A percentile compares a stretch with the other conserved stretches of the same genome.
These are phyloP conservation scores for Penicillium hesseltinei DNA, from an alignment of 2,329 filamentous ascomycete genomes.

Conservation along the genomic window DNA sequence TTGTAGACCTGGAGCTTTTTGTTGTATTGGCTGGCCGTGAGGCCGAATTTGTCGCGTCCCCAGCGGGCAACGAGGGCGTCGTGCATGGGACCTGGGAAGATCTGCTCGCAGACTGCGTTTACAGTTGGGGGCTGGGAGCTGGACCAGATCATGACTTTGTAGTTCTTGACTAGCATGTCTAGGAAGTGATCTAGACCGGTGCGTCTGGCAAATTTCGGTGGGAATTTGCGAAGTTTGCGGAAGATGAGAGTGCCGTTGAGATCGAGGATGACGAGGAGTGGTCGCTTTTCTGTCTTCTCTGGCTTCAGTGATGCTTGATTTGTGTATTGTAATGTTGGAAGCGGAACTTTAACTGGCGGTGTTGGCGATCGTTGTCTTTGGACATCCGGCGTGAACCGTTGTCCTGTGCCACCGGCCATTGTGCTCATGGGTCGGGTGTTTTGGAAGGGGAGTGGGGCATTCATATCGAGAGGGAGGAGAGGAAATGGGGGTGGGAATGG, in stretches of 20 bases:
- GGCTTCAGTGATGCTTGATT: constrained; percentile 50
- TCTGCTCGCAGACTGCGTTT: constrained; percentile 51
- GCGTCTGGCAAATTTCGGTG: constrained; percentile 61
- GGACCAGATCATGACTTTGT: constrained; percentile 86
- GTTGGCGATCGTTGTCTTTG: constrained; percentile 13
- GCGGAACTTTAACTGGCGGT: constrained; percentile 43
- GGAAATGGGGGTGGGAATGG: constrained; percentile 4
- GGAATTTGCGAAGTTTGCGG: constrained; percentile 57
- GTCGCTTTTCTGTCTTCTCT: constrained; percentile 48
- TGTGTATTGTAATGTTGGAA: constrained; percentile 63
- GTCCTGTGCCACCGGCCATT: constrained; percentile 1
- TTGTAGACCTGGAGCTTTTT: constrained; percentile 85
- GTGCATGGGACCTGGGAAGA: constrained; percentile 59
- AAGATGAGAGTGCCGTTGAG: constrained; percentile 87
- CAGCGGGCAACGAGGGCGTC: constrained; percentile 66
- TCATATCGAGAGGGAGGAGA: constrained; percentile 12
- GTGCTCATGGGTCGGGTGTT: constrained; percentile 18
- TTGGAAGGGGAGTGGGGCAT: constrained; percentile 12
- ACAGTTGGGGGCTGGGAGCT: constrained; percentile 77
- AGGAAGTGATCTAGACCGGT: constrained; percentile 70
- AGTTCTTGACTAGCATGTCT: constrained; percentile 68
- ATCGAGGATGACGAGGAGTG: constrained; percentile 81
- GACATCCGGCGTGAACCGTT: background rate
- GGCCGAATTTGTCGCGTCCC: constrained; percentile 72
- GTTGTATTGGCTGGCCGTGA: constrained; percentile 64